A percentile compares a stretch with the other conserved stretches of the same genome.
Conservation (phyloP, 371 early-diverging fungal genomes). For the Globomyces sp. region DNA sequence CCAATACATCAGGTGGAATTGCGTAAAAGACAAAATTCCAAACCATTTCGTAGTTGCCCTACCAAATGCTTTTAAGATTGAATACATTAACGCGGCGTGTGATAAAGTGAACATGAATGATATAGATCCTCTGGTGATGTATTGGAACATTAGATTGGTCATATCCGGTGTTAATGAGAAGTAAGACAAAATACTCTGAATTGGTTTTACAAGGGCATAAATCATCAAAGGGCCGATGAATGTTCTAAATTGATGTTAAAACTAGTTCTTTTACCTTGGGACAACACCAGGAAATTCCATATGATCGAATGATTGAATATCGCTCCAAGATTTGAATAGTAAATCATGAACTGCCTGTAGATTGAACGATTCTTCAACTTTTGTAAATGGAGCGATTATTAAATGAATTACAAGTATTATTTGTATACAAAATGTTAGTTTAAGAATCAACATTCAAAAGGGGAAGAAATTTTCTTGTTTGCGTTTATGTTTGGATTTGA, state of each 20-base stretch:
- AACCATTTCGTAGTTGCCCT: slow-evolving; percentile 37
- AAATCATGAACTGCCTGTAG: slow-evolving; percentile 91
- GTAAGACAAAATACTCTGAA: neutral
- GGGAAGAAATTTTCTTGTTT: too few species aligned
- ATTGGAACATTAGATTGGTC: too few species aligned
- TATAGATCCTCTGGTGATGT: too few species aligned
- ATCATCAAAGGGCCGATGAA: slow-evolving; percentile 77
- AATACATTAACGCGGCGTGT: neutral
- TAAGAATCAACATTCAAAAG: too few species aligned
- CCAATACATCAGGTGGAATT: slow-evolving; percentile 90
- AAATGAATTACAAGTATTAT: slow-evolving; percentile 16
- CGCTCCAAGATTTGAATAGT: slow-evolving; percentile 18
- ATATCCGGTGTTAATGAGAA: too few species aligned
- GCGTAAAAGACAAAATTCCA: slow-evolving; percentile 60
- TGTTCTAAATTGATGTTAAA: slow-evolving; percentile 36
- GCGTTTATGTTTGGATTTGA: too few species aligned
- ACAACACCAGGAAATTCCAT: slow-evolving; percentile 88
- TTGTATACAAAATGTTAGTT: too few species aligned
- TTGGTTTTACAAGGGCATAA: slow-evolving; percentile 12
- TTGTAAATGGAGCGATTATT: slow-evolving; percentile 69
- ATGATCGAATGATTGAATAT: slow-evolving; percentile 31
- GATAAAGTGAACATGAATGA: too few species aligned
- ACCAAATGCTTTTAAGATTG: neutral
- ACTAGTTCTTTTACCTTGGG: slow-evolving; percentile 51
- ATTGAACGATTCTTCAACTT: slow-evolving; percentile 96